Evolutionary conservation across 495 filamentous ascomycete species (phyloP), one percentile per base, ranked within the genome.

Genomic region (Penicillium crystallinum): DNA sequence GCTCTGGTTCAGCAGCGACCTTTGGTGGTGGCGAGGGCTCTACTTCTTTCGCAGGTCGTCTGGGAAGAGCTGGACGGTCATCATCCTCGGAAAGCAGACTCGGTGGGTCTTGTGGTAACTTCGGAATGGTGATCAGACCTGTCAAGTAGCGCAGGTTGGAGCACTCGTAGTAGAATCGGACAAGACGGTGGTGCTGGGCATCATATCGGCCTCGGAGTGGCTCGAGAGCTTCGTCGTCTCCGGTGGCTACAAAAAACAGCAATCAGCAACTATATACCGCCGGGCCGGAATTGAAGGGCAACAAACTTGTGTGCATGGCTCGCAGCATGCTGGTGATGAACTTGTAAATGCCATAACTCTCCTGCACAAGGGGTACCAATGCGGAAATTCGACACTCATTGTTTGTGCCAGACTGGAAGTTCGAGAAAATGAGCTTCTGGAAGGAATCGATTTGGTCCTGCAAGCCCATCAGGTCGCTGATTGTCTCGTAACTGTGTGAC

Each of bases 91-190:
- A 79, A 3, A 96, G 75, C 29, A 97, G 75, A 56, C 87, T 96
- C 1, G 93, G 93, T 3, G 95, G 89, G 39, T 97, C 91, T 72
- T 90, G 90, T 1, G 93, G 93, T 23, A 98, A 80, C 65, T 97
- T 96, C 2, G 93, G 93, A 14, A 97, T 88, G 7, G 90, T 96
- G 64, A 97, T 97, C 9, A 98, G 77, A 60, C 90, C 95, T 15
- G 93, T 97, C 48, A 98, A 79, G 63, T 98, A 98, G 48, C 92
- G 86, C 51, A 98, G 73, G 68, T 96, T 97, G 5, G 92, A 97
- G 72, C 93, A 98, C 72, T 98, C 93, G 68, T 96, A 97, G 72
- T 97, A 98, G 72, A 96, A 98, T 57, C 93, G 91, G 58, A 96
- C 87, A 15, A 98, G 80, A 21, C 93, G 88, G 71, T 97, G 87